phyloP scores from a whole-genome alignment of 2,329 filamentous ascomycete species.

The Fusarium xyrophilum region DNA sequence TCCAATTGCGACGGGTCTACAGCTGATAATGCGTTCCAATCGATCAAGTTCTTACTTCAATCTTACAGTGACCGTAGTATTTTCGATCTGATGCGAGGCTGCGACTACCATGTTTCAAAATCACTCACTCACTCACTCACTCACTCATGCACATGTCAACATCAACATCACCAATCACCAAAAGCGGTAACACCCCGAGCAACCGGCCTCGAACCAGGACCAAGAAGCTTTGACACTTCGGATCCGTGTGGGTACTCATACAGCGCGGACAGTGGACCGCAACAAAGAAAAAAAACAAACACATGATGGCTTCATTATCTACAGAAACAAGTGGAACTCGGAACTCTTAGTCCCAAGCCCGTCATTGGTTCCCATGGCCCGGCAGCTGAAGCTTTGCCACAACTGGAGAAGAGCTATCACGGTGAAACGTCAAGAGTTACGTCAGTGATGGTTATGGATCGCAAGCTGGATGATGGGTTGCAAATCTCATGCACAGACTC shows the following conservation, averaged over 20 bases:
- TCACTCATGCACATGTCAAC: not conserved
- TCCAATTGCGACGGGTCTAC: not conserved
- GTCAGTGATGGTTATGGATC: slow-evolving; percentile 8
- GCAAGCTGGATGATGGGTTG: slow-evolving; percentile 3
- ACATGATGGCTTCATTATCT: slow-evolving; percentile 8
- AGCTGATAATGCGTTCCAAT: not conserved
- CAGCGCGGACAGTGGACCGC: not conserved
- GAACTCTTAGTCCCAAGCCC: slow-evolving; percentile 23
- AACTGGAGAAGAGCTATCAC: not conserved
- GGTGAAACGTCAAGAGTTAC: slow-evolving; percentile 27
- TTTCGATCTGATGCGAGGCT: not conserved
- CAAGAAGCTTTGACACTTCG: slow-evolving; percentile 20
- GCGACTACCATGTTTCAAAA: not conserved
- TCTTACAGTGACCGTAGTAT: not conserved
- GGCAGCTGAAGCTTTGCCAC: slow-evolving; percentile 18
- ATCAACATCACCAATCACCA: not conserved
- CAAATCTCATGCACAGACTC: slow-evolving; percentile 29
- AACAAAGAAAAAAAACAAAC: not conserved
- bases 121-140: no score
- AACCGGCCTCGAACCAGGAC: not conserved
- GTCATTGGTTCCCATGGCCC: slow-evolving; percentile 12
- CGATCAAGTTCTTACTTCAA: not conserved
- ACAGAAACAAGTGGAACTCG: slow-evolving; percentile 10
- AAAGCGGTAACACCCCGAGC: slow-evolving; percentile 1
- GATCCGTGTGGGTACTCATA: slow-evolving; percentile 13